Base-by-base conservation (phyloP, 164 flowering plant genomes). In the Stephania yunnanensis region DNA sequence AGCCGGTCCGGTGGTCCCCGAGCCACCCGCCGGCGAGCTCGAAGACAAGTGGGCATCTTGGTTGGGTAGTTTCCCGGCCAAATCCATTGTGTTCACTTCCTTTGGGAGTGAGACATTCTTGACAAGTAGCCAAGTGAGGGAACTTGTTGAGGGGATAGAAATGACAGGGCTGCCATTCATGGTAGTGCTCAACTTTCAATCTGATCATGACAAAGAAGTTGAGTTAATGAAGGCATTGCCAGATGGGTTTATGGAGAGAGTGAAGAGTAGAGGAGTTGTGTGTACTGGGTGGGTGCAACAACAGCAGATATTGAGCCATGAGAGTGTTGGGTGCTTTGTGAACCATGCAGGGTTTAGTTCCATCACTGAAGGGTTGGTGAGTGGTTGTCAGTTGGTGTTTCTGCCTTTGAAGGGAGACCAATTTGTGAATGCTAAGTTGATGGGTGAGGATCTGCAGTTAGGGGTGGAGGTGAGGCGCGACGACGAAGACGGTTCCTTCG, bases 251-350 rank as follows among this genome's bases (percentile, higher is more conserved):
- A 74, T 53, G 55, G 79, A 76, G 71, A 76, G 73, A 78, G 76
- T 76, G 73, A 46, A 72, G 73, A 76, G 52, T 7, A 73, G 42
- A 66, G 81, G 78, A 2, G 66, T 72, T 66, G 71, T 79, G 63
- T 70, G 63, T 46, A 76, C 73, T 2, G 81, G 81, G 44, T 79
- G 81, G 81, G 73, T 80, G 4, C 81, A 76, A 10, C 79, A 76
- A 66, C 73, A 70, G 69, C n/a, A 6, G 2, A 22, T 72, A 13
- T 66, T 75, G 52, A 73, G 73, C 5, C 77, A 75, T 25, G 73
- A 70, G 0, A 75, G 77, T 10, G 73, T 75, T 20, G 77, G 77
- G 0, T 75, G 73, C 65, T 75, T 52, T 36, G 72, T 75, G 17
- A 31, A 42, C 15, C 77, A 69, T 20, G 53, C 77, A 7, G 77